Evolutionary conservation across 306 rosid genomes (phyloP).

Genomic region (Mimosa pudica): DNA sequence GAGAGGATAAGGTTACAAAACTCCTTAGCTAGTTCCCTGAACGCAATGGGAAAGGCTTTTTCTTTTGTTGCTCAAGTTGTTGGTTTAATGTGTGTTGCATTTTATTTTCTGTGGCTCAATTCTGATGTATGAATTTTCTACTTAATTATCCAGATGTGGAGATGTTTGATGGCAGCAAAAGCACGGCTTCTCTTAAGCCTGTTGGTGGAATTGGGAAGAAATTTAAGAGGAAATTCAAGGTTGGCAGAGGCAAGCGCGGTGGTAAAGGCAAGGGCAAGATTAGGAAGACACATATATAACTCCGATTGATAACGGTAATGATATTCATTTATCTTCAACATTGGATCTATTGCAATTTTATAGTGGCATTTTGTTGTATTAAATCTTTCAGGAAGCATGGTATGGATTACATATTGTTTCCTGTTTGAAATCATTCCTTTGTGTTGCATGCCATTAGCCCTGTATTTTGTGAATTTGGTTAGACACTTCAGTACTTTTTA

Average conservation of each 20-base stretch:
- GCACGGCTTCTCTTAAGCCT: slow-evolving; percentile 54
- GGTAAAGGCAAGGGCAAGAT: slow-evolving; percentile 56
- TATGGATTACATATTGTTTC: neutral
- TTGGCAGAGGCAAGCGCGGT: slow-evolving; percentile 68
- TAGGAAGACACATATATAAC: slow-evolving; percentile 57
- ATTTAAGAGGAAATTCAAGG: slow-evolving; percentile 64
- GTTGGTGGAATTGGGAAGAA: slow-evolving; percentile 78
- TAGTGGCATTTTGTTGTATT: no score
- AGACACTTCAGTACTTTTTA: neutral
- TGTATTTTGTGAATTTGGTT: neutral
- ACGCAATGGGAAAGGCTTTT: neutral
- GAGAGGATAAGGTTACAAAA: no score
- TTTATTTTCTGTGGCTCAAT: neutral
- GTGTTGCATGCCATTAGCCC: neutral
- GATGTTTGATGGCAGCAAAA: slow-evolving; percentile 55
- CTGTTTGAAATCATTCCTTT: slow-evolving; percentile 2
- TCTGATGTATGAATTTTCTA: slow-evolving; percentile 7
- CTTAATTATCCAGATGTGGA: slow-evolving; percentile 59
- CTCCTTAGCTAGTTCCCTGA: no score
- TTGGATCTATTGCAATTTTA: neutral
- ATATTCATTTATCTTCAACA: slow-evolving; percentile 7
- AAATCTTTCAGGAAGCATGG: neutral
- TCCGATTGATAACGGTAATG: slow-evolving; percentile 36
- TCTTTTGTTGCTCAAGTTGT: neutral
- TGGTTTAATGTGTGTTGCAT: neutral